These are phyloP conservation scores for Leccinum fallax DNA, from an alignment of 1,284 basidiomycete species.

Conservation along the genomic window DNA sequence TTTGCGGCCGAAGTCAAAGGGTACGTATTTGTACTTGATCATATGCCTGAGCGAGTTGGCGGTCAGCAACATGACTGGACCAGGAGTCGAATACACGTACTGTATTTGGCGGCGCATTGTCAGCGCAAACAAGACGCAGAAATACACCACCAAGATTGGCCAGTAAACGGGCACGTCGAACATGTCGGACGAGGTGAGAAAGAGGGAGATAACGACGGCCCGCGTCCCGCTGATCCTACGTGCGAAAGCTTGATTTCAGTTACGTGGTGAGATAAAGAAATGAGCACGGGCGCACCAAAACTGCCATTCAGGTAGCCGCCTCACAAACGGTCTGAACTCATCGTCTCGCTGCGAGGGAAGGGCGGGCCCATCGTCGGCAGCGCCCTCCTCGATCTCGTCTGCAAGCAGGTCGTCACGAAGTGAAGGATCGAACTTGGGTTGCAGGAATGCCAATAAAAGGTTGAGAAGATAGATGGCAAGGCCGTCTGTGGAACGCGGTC, in stretches of 20 bases:
- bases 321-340: constrained; percentile 96
- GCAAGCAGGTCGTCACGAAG: constrained; percentile 91
- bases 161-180: constrained; percentile 99
- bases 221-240: constrained; percentile 85
- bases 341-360: constrained; percentile 76
- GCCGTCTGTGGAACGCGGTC: constrained; percentile 55
- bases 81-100: constrained; percentile 50
- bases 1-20: constrained; percentile 91
- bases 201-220: constrained; percentile 80
- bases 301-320: constrained; percentile 95
- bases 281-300: constrained; percentile 67
- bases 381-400: constrained; percentile 95
- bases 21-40: constrained; percentile 97
- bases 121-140: constrained; percentile 83
- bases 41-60: constrained; percentile 70
- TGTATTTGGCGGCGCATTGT: constrained; percentile 94
- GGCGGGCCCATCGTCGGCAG: constrained; percentile 44
- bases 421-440: constrained; percentile 96
- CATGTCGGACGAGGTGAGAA: constrained; percentile 76
- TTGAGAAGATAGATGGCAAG: constrained; percentile 93
- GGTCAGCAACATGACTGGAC: neutral
- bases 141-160: constrained; percentile 95
- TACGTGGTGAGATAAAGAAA: constrained; percentile 9
- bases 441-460: constrained; percentile 85
- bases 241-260: constrained; percentile 36